These are phyloP conservation scores for Sonneratia alba DNA, from an alignment of 345 rosid genomes.

Conservation along the genomic window DNA sequence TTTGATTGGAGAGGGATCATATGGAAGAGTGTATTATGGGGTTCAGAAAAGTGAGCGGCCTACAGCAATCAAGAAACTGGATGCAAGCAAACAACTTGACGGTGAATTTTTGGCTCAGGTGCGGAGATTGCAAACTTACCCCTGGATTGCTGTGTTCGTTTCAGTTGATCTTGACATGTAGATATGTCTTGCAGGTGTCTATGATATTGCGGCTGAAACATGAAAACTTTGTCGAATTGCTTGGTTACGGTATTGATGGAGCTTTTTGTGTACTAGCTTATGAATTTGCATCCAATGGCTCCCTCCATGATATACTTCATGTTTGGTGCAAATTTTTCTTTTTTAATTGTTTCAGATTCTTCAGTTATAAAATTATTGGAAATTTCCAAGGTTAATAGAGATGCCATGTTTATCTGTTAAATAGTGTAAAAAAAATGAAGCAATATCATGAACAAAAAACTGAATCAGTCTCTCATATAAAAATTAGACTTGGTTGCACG, in stretches of 20 bases:
- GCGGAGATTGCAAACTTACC: constrained; percentile 2
- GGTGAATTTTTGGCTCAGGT: constrained; percentile 89
- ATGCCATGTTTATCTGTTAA: too few relatives aligned
- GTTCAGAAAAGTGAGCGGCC: constrained; percentile 48
- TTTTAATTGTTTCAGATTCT: not conserved
- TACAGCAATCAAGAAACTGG: constrained; percentile 82
- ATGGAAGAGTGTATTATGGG: constrained; percentile 83
- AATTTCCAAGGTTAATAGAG: not conserved
- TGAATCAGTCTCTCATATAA: not conserved
- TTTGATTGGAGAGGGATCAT: constrained; percentile 86
- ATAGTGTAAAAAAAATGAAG: too few relatives aligned
- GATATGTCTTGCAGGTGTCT: constrained; percentile 45
- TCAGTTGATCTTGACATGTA: not conserved
- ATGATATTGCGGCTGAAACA: constrained; percentile 88
- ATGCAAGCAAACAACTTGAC: constrained; percentile 85
- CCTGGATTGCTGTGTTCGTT: not conserved
- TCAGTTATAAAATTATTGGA: not conserved
- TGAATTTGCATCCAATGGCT: constrained; percentile 86
- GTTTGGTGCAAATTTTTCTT: constrained; percentile 25
- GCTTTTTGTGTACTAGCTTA: constrained; percentile 73
- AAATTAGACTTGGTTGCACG: not conserved
- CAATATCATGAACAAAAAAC: too few relatives aligned
- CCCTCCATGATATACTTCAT: constrained; percentile 88
- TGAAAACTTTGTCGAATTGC: constrained; percentile 68
- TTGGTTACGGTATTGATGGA: constrained; percentile 81